Evolutionary conservation across 202 grass and related monocot species (phyloP).

Genomic region (Panicum hallii): DNA sequence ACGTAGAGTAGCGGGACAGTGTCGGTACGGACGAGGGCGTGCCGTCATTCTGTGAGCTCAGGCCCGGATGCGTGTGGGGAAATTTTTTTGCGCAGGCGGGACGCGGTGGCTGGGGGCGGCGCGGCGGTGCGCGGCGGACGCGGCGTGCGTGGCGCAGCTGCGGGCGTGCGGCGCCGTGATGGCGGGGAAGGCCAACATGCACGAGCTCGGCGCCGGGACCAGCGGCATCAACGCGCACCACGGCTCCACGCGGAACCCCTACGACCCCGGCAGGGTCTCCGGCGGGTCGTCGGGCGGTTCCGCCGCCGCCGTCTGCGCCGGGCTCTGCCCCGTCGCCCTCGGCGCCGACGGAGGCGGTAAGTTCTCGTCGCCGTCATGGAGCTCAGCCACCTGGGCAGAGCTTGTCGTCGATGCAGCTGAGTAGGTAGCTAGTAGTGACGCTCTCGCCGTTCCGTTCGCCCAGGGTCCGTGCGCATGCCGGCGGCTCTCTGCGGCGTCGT

Average conservation of each 20-base stretch:
- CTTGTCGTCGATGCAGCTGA: no score
- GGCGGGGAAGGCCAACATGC: conserved; percentile 78
- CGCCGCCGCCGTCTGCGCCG: conserved; percentile 73
- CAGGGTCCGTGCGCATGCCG: background rate
- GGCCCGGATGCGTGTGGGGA: no score
- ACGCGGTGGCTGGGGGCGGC: conserved; percentile 71
- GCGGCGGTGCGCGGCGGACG: conserved; percentile 55
- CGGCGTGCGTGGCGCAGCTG: conserved; percentile 63
- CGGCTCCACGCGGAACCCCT: conserved; percentile 72
- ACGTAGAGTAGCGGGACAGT: no score
- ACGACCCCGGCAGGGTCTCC: conserved; percentile 56
- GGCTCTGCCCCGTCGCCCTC: conserved; percentile 77
- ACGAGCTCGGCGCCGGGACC: conserved; percentile 70
- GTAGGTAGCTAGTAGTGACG: background rate
- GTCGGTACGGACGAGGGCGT: no score
- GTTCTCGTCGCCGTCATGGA: no score
- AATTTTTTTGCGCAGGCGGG: conserved; percentile 44
- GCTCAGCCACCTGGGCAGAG: background rate
- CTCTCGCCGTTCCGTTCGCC: background rate
- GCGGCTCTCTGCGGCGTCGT: conserved; percentile 62
- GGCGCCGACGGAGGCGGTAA: conserved; percentile 82
- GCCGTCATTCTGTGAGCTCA: no score
- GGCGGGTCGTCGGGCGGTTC: conserved; percentile 82
- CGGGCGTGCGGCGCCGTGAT: conserved; percentile 69
- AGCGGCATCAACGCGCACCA: conserved; percentile 84